Base-by-base conservation (phyloP, 2,329 filamentous ascomycete species). In the Curvularia eragrostidis region DNA sequence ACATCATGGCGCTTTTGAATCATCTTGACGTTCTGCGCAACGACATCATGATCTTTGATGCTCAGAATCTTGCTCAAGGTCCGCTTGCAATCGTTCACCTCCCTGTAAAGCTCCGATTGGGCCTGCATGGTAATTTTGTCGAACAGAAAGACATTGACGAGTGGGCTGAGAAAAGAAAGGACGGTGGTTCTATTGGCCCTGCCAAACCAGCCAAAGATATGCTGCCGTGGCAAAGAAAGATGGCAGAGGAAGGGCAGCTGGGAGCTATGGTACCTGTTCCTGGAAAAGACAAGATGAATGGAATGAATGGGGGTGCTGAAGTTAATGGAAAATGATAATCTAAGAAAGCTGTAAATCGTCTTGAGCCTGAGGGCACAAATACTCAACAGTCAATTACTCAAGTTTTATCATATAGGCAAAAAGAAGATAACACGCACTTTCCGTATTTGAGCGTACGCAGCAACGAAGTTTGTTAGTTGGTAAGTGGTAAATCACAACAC, bases 1-100 rank as follows among this genome's bases (percentile, higher is more conserved):
- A 83, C 61, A 48, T 74, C 2, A 77, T 83, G 32, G 80, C 80
- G 19, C 43, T 79, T 74, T 18, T 83, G 75, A 69, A 75, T 78
- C 62, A 78, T 77, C 53, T 74, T 12, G 71, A 74, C 48, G 79
- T 81, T 12, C 64, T 78, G 41, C 64, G 76, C 39, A 78, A 77
- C 18, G 77, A 79, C 44, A 68, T 80, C 7, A 61, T 79, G 6
- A 73, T 82, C 4, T 70, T 83, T 52, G 78, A 81, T 54, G 79
- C 80, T 5, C 64, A 55, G 56, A 66, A 78, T 13, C 68, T 81
- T 18, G 66, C 64, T 3, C 73, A 75, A 26, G 72, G 71, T 13
- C 78, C 79, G 5, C 47, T 79, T 0, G 79, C 79, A 2, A 68
- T 78, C 4, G 66, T 79, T 1, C 72, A 80, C 62, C 49, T 82